phyloP scores from a whole-genome alignment of 2,329 filamentous ascomycete species.

The Pseudocercospora vitis region DNA sequence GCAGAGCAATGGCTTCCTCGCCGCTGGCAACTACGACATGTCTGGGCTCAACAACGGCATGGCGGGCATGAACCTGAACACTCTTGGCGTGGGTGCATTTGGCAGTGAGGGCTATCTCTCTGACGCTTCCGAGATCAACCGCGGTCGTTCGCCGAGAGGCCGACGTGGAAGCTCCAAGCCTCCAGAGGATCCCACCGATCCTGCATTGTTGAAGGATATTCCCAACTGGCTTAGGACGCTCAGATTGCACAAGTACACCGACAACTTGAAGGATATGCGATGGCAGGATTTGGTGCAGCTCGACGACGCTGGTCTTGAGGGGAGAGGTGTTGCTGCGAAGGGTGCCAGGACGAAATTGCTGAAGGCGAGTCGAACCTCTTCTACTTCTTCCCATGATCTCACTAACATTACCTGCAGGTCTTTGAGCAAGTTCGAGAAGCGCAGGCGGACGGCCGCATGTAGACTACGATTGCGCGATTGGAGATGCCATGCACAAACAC shows the following conservation, averaged over 20 bases:
- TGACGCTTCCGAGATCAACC: constrained; percentile 86
- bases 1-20: constrained; percentile 89
- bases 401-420: constrained; percentile 55
- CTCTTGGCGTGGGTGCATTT: constrained; percentile 63
- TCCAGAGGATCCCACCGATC: constrained; percentile 94
- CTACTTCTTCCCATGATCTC: not conserved
- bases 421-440: constrained; percentile 88
- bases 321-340: constrained; percentile 89
- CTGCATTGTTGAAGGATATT: constrained; percentile 86
- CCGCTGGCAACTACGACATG: constrained; percentile 71
- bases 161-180: constrained; percentile 94
- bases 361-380: constrained; percentile 61
- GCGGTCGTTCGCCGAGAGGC: constrained; percentile 88
- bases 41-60: constrained; percentile 65
- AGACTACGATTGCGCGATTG: not conserved
- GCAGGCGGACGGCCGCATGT: constrained; percentile 43
- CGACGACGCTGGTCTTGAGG: constrained; percentile 89
- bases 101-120: constrained; percentile 84
- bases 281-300: constrained; percentile 92
- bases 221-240: constrained; percentile 93
- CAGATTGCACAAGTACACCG: constrained; percentile 96
- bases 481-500: not conserved
- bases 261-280: constrained; percentile 94
- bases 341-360: constrained; percentile 96
- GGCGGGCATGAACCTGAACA: constrained; percentile 63